Base-by-base conservation (phyloP, 257 asterid species). In the Cinchona pubescens region DNA sequence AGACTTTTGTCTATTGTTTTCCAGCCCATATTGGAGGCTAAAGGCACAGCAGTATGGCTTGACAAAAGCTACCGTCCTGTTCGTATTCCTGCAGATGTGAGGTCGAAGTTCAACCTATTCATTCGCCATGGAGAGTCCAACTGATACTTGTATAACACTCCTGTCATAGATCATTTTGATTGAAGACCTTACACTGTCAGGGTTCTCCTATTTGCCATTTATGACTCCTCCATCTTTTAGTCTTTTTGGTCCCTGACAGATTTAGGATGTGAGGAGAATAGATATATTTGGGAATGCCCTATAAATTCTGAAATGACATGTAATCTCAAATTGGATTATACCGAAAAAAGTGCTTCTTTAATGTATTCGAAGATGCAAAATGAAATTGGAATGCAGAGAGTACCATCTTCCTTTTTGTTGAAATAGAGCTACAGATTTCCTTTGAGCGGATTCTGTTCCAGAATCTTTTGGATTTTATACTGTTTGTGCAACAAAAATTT, bases 21-120 rank as follows among this genome's bases (percentile, higher is more conserved):
- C 56, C 87, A 95, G 99, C 96, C 90, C 2, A 74, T 95, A 34
- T 46, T 91, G 76, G 98, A 92, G 89, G 99, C 99, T 38, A 89
- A 62, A 74, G 96, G 87, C 34, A 91, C 90, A 21, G 96, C 92
- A 66, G 97, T 84, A 69, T 95, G 96, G 93, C 97, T 92, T 69
- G 92, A 91, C 80, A 92, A 88, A 83, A 91, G 83, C 84, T 95
- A 90, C 61, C 92, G 93, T 18, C 97, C 99, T 18, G 81, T 90
- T 37, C 96, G 97, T 12, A 87, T 95, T 46, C 99, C 98, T 42
- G 27, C 91, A 15, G 91, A 87, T 7, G 72, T 87, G 74, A 86
- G 83, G 79, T 85, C 96, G 30, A 95, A 89, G 82, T 37, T 91
- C 34, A 84, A 84, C 77, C 88, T 84, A 74, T 92, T 89, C 82